Evolutionary conservation across 2,329 filamentous ascomycete species (phyloP), one percentile per base, ranked within the genome.

Genomic region (Cladosporium phlei): DNA sequence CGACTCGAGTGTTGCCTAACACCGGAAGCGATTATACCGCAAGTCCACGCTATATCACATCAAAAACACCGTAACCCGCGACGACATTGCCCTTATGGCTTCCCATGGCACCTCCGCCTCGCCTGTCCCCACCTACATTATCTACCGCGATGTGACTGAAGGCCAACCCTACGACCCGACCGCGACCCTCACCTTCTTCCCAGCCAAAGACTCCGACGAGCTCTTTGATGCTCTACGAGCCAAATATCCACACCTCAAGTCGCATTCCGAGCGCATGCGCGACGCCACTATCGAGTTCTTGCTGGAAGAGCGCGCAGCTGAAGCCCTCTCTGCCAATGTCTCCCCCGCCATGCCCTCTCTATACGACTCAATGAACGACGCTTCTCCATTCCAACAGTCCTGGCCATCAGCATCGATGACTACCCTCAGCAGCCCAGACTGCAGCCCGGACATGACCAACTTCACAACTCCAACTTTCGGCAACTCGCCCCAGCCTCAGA

Each of bases 241-340:
- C 21, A 61, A 63, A 19, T 68, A 56, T 45, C 64, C 65, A 4
- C 56, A 62, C 40, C 52, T 63, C 25, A 59, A 59, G 39, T 62
- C 57, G 35, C 65, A 67, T 42, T 60, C 62, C n/a, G 65, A 67
- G 49, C 63, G 65, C 37, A 64, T 67, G 62, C 60, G 65, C 6
- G 61, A 66, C 32, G 65, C 65, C 29, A 60, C 64, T 37, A 66
- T 68, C 42, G 58, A 65, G 30, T 68, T 64, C 54, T 53, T 66
- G 22, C 48, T 66, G 42, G 53, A 62, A n/a, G 65, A 67, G 52
- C 59, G 59, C 39, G 49, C 59, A 25, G 54, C 54, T n/a, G 53
- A 55, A 37, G 46, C 52, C 9, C 52, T 53, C n/a, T 49, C 55
- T 22, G 49, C 56, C 2, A 47, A 45, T 14, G 52, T 54, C 20